Evolutionary conservation across 2,329 filamentous ascomycete genomes (phyloP).

Genomic region (Colletotrichum nymphaeae): DNA sequence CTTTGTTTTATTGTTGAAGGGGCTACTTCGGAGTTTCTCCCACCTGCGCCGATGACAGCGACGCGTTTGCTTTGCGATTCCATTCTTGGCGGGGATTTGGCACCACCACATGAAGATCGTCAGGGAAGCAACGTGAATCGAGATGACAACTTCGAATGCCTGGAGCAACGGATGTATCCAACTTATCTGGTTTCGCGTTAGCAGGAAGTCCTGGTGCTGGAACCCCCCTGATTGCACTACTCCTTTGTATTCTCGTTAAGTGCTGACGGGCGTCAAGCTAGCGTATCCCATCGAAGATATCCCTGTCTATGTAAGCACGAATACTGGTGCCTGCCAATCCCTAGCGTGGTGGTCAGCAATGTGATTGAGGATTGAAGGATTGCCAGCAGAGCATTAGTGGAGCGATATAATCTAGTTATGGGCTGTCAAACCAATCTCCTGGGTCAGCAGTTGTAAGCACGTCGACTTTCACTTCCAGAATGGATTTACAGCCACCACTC

Average conservation of each 20-base stretch:
- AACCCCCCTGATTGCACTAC: neutral
- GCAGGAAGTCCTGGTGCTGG: neutral
- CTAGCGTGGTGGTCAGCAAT: neutral
- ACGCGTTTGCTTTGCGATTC: conserved; percentile 30
- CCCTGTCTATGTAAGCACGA: neutral
- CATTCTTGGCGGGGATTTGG: neutral
- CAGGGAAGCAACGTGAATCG: neutral
- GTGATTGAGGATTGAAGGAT: neutral
- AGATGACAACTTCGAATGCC: neutral
- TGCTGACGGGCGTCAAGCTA: neutral
- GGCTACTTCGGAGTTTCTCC: neutral
- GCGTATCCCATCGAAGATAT: no score
- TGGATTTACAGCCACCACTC: no score
- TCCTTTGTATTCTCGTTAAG: neutral
- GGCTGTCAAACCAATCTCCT: neutral
- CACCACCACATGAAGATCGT: neutral
- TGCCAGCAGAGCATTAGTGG: neutral
- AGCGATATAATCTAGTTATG: neutral
- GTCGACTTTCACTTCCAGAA: neutral
- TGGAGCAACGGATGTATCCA: neutral
- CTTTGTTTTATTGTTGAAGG: neutral
- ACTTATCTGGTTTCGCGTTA: neutral
- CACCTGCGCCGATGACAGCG: conserved; percentile 41
- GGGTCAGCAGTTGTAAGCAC: neutral
- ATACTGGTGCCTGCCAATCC: neutral